Evolutionary conservation across 106 monocot species (phyloP), one percentile per base, ranked within the genome.

Genomic region (Allium fistulosum): DNA sequence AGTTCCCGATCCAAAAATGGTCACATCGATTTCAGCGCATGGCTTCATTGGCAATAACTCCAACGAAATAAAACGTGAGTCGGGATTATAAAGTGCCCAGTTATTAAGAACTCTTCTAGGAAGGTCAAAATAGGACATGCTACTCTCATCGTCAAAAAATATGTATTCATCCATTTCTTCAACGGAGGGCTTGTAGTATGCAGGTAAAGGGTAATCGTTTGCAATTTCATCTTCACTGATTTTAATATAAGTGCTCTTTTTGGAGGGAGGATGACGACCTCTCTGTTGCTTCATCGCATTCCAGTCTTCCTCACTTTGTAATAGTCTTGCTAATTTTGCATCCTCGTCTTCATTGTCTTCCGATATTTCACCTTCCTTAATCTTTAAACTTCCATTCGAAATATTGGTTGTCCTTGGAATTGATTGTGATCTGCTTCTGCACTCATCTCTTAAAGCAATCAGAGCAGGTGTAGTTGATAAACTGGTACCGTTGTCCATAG

Each of bases 211-310:
- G 68, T 97, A 97, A 64, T 97, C 97, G 63, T 97, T 97, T 9
- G 97, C 86, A 70, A 97, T 92, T 75, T 97, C 97, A 70, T 80
- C 78, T 74, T 97, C 97, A 78, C 83, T 92, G 51, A 97, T 97
- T 63, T 97, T 97, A 17, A 97, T 87, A 63, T 97, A 97, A 57
- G 87, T 71, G 58, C 80, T 97, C 37, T 69, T 69, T 46, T 81
- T 61, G 57, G 70, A 72, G 69, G 58, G 66, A 12, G 70, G 37
- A 17, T 74, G 82, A 11, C 75, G 26, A 8, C 51, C 62, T 53
- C 53, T 68, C 61, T 69, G 75, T 7, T 75, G 75, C 84, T 61
- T 92, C 84, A 86, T 82, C 16, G 69, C 57, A 60, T 97, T 97
- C 88, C 89, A 97, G 1, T 97, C 84, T 74, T 97, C 97, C 51